These are phyloP conservation scores for Termitomyces bulborhizus DNA, from an alignment of 768 basidiomycete species.

Conservation along the genomic window DNA sequence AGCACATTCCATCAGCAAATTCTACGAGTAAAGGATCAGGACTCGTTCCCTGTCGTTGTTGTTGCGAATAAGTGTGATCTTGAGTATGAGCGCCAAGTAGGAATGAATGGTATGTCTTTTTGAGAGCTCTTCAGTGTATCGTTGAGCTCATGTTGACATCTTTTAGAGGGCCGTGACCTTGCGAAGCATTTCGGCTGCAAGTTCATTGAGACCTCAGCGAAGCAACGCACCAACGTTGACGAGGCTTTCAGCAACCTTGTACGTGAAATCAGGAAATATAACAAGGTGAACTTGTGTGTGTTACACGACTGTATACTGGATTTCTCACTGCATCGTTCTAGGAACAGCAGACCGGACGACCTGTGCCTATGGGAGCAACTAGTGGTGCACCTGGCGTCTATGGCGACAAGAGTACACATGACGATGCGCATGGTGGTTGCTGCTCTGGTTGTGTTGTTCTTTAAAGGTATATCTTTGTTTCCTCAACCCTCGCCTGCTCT, in stretches of 20 bases:
- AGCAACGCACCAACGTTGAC: constrained; percentile 94
- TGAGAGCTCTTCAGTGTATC: neutral
- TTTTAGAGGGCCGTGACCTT: constrained; percentile 90
- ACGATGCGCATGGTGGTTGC: constrained; percentile 55
- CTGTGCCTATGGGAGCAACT: constrained; percentile 42
- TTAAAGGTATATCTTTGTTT: constrained; percentile 19
- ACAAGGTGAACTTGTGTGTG: constrained; percentile 54
- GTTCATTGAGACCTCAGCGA: constrained; percentile 95
- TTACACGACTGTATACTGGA: neutral
- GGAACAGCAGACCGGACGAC: constrained; percentile 78
- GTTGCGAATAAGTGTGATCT: constrained; percentile 98
- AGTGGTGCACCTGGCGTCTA: constrained; percentile 43
- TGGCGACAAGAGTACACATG: constrained; percentile 37
- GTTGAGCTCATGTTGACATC: neutral
- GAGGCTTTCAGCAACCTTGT: constrained; percentile 93
- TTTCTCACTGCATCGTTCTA: constrained; percentile 18
- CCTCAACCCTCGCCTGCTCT: constrained; percentile 16
- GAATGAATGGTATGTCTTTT: constrained; percentile 68
- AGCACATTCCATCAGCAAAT: constrained; percentile 95
- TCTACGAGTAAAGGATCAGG: constrained; percentile 93
- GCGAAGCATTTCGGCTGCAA: constrained; percentile 93
- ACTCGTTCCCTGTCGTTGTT: constrained; percentile 90
- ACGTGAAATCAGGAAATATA: constrained; percentile 89
- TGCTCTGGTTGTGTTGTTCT: constrained; percentile 66
- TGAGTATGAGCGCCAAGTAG: constrained; percentile 94